Evolutionary conservation across 371 early-diverging fungal species (phyloP), one percentile per base, ranked within the genome.

Genomic region (Synchytrium microbalum): DNA sequence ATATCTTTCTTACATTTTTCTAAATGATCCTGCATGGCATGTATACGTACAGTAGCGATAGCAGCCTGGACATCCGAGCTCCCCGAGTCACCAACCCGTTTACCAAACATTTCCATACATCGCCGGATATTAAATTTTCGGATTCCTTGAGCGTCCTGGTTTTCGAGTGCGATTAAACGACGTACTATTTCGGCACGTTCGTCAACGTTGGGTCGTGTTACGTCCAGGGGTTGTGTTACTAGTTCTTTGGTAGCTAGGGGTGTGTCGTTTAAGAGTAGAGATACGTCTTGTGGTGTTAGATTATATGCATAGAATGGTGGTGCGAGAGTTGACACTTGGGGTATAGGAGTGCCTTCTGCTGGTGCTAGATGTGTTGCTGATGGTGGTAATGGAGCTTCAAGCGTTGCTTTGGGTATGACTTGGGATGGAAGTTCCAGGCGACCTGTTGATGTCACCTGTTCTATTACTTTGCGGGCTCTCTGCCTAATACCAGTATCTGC

Each of bases 41-140:
- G 86, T 66, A 96, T 93, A 64, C 90, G 87, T 55, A 93, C 87
- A 14, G 92, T 92, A 76, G 91, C 84, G 31, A 95, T 79, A 16
- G 93, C 95, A 62, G 92, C 91, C 84, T 96, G 95, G 28, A 93
- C 96, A 76, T 92, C 93, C 16, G 94, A 84, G 65, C 90, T 91
- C 25, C 95, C 96, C 2, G 95, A 91, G 74, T 96, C 95, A 19
- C 83, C 84, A 51, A 84, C 84, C 46, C 75, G 76, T 64, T 86
- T 74, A 46, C 87, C 87, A 77, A 95, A 94, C 71, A 87, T 75
- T 59, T 88, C 86, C 27, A 92, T 75, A 2, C 90, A 86, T 60
- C 84, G 75, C 66, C 79, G 77, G 38, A 85, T 75, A 71, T 96
- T 96, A 79, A 84, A 90, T 56, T 87, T 75, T 62, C 78, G 75